Evolutionary conservation across 2,329 filamentous ascomycete species (phyloP).

Genomic region (Pseudocercospora eumusae): DNA sequence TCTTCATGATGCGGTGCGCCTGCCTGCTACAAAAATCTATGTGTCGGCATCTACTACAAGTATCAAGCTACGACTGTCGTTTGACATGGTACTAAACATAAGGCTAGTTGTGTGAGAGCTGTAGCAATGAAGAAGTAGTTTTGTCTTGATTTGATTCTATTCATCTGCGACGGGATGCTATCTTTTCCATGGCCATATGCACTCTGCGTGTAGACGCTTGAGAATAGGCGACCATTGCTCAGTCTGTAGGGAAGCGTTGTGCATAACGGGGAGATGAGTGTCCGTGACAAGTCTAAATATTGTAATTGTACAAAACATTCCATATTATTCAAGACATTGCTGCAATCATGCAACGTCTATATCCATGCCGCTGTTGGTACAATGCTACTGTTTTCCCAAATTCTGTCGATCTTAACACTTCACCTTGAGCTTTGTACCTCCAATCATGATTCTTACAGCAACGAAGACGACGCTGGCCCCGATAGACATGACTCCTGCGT

Average conservation of each 20-base stretch:
- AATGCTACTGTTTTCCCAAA: background rate
- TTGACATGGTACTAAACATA: too few species aligned
- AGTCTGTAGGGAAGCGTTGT: background rate
- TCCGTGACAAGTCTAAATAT: background rate
- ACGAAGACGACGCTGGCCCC: constrained; percentile 32
- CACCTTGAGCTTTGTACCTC: constrained; percentile 33
- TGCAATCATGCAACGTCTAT: background rate
- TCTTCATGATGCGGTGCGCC: too few species aligned
- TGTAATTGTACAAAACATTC: background rate
- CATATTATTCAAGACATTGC: background rate
- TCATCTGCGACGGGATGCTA: too few species aligned
- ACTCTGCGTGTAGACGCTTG: too few species aligned
- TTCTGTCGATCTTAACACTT: constrained; percentile 32
- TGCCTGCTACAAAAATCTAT: too few species aligned
- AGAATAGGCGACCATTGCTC: too few species aligned
- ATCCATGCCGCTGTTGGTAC: constrained; percentile 1
- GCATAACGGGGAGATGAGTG: background rate
- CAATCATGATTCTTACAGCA: constrained; percentile 32
- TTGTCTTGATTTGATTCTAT: too few species aligned
- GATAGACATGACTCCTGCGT: constrained; percentile 34
- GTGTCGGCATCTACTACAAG: too few species aligned
- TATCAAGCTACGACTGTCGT: too few species aligned
- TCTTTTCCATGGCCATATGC: too few species aligned
- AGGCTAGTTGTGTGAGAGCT: too few species aligned
- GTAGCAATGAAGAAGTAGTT: too few species aligned